Percentiles rank a stretch among this genome's conserved stretches.
phyloP scores from a whole-genome alignment of 148 eudicot species.

The Camellia granthamiana region DNA sequence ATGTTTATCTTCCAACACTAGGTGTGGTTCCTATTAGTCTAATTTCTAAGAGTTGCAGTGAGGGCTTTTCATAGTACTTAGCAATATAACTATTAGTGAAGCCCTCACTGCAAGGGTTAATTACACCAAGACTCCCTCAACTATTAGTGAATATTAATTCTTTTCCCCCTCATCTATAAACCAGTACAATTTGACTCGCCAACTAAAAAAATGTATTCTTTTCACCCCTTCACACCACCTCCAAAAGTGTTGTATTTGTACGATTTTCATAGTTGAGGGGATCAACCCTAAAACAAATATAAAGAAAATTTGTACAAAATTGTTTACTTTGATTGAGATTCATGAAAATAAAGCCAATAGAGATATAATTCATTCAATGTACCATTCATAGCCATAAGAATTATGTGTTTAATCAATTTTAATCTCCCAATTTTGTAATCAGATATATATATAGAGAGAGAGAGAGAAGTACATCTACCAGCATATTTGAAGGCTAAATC shows the following conservation, averaged over 20 bases:
- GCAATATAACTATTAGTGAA: too few relatives aligned
- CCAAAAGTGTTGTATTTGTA: too few relatives aligned
- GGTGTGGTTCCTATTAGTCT: not conserved
- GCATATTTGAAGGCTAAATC: constrained; percentile 89
- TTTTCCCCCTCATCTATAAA: too few relatives aligned
- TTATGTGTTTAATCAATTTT: not conserved
- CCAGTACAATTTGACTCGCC: too few relatives aligned
- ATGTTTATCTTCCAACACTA: not conserved
- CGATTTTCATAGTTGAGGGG: too few relatives aligned
- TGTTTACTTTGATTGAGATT: not conserved
- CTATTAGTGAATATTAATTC: too few relatives aligned
- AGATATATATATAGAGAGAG: not conserved
- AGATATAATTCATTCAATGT: not conserved
- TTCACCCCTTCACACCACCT: too few relatives aligned
- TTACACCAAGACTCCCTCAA: too few relatives aligned
- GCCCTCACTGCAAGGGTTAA: too few relatives aligned
- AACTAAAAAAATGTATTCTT: too few relatives aligned
- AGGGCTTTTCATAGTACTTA: not conserved
- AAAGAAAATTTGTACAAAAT: not conserved
- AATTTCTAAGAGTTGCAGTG: not conserved
- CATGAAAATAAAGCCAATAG: not conserved
- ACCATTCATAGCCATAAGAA: not conserved
- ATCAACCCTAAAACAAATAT: too few relatives aligned
- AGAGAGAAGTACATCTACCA: constrained; percentile 33
- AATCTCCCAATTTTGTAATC: not conserved